A percentile compares a stretch with the other conserved stretches of the same genome.
Conservation (phyloP, 441 rosid genomes). For the Gossypium gossypioides region DNA sequence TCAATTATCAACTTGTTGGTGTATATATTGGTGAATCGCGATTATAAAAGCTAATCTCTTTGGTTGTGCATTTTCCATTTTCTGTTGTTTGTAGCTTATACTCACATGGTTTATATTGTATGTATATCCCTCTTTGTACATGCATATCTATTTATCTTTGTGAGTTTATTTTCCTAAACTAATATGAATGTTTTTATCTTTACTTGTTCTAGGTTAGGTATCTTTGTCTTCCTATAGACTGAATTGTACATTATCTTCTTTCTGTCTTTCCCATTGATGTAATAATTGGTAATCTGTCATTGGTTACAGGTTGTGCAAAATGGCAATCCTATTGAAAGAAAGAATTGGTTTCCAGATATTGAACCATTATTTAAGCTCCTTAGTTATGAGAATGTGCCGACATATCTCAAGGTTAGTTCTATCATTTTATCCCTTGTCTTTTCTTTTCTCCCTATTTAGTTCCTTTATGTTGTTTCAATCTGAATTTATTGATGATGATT, state of each 20-base stretch:
- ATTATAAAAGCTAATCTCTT: background rate
- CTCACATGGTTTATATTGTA: background rate
- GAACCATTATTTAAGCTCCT: constrained; percentile 97
- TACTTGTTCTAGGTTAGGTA: background rate
- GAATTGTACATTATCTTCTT: background rate
- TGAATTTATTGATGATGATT: constrained; percentile 7
- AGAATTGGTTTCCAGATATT: constrained; percentile 83
- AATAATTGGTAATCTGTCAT: constrained; percentile 9
- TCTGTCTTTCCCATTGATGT: background rate
- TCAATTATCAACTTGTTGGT: background rate
- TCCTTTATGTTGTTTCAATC: background rate
- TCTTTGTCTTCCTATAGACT: background rate
- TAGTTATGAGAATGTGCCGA: constrained; percentile 86
- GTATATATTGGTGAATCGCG: background rate
- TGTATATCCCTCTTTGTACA: background rate
- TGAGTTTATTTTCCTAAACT: background rate
- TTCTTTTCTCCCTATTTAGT: background rate
- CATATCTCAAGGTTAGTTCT: constrained; percentile 69
- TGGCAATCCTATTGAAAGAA: constrained; percentile 75
- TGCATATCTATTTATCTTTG: background rate
- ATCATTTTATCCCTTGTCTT: background rate
- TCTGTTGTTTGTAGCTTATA: background rate
- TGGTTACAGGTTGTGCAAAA: constrained; percentile 63
- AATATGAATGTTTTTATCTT: background rate
- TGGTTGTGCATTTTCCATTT: background rate